phyloP scores from a whole-genome alignment of 2,329 filamentous ascomycete species.

The Fusarium praegraminearum region DNA sequence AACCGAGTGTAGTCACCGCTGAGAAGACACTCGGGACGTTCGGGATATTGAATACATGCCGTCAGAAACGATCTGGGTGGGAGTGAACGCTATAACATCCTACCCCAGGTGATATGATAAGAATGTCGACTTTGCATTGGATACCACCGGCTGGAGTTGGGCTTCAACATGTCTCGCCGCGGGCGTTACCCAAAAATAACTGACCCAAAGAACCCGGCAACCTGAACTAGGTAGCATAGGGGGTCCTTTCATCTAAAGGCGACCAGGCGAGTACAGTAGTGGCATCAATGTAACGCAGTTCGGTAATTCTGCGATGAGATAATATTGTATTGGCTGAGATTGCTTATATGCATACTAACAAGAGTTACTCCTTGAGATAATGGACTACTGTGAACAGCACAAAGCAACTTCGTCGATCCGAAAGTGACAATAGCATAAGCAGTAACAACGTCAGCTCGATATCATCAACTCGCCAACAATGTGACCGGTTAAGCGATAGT shows the following conservation, averaged over 20 bases:
- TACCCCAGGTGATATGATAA: background rate
- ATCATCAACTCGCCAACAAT: background rate
- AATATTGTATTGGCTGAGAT: background rate
- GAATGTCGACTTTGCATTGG: background rate
- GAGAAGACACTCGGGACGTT: background rate
- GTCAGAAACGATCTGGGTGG: background rate
- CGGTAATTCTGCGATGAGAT: no score
- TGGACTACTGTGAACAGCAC: background rate
- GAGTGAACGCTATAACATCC: background rate
- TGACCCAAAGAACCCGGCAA: background rate
- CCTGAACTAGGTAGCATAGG: background rate
- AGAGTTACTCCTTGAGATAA: background rate
- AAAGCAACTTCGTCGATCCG: background rate
- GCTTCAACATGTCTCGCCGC: background rate
- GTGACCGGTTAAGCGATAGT: no score
- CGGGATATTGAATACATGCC: background rate
- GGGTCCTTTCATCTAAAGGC: background rate
- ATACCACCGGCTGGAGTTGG: background rate
- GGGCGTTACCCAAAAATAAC: background rate
- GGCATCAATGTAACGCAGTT: background rate
- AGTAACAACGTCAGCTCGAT: background rate
- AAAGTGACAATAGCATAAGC: background rate
- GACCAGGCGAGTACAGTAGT: background rate
- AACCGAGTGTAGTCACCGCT: background rate
- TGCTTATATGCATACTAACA: background rate